Evolutionary conservation across 208 protist genomes (phyloP), one percentile per base, ranked within the genome.

Genomic region (Wallacemonas rigidus): DNA sequence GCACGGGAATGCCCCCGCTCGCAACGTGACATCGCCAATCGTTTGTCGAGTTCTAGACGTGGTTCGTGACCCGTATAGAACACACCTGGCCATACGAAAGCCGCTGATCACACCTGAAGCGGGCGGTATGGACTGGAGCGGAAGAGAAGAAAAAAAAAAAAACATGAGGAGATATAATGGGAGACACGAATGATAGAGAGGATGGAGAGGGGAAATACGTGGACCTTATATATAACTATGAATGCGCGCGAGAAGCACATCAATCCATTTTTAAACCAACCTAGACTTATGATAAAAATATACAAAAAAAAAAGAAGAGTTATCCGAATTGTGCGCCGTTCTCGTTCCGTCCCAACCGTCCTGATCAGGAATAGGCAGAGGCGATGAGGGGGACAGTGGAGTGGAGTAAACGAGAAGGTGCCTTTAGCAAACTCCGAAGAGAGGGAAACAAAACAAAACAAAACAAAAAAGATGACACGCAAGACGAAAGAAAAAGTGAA

Each of bases 291-390:
- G 26, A 41, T 36, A 64, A 11, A 40, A 40, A 44, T 36, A n/a
- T 9, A 64, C 12, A 48, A 64, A 40, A 64, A 64, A 36, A 64
- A 64, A 64, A 57, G 14, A 57, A 57, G 26, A 26, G 26, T 0
- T 26, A 0, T 26, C 26, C 0, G 26, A 26, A 26, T 26, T 26
- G 26, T 26, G 26, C 26, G 26, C 26, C 26, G 26, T 0, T 26
- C 26, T 26, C 26, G 26, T 0, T 26, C 26, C 26, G 26, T 26
- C 26, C 26, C 26, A 26, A 26, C 26, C 26, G 26, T 26, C 26
- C 26, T 26, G 26, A 26, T 26, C 26, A 0, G 26, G 26, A 26
- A 26, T 26, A 26, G 26, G 26, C 26, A 26, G 26, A 26, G 26
- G 26, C 26, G 26, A 26, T 26, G 26, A 26, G 26, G 26, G 26